Conservation (phyloP, 1,284 basidiomycete genomes). For the Lentinula novae-zelandiae region DNA sequence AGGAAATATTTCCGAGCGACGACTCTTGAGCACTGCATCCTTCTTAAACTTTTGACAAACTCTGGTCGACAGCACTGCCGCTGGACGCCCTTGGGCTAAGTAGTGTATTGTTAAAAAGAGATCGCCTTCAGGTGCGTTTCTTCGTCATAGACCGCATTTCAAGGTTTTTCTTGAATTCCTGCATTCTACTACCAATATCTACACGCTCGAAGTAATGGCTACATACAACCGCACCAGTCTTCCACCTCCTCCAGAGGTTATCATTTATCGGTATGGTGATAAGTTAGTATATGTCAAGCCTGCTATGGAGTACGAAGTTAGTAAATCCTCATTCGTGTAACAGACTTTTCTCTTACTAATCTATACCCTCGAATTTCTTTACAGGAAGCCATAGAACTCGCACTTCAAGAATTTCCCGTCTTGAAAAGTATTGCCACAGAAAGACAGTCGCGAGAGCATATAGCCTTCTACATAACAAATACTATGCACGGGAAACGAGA, state of each 20-base stretch:
- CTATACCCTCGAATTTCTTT: neutral
- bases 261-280: conserved; percentile 47
- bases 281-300: conserved; percentile 53
- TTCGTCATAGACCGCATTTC: neutral
- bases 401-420: conserved; percentile 41
- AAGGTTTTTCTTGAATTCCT: neutral
- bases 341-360: neutral
- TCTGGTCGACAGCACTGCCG: neutral
- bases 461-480: conserved; percentile 43
- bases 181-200: neutral
- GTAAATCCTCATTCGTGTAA: conserved; percentile 9
- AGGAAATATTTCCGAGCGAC: neutral
- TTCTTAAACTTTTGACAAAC: neutral
- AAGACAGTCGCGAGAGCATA: conserved; percentile 26
- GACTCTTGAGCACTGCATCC: neutral
- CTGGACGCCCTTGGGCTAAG: too few species aligned
- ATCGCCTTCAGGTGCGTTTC: neutral
- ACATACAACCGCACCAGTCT: conserved; percentile 18
- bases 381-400: conserved; percentile 54
- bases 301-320: conserved; percentile 42
- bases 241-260: conserved; percentile 32
- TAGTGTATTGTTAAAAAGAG: too few species aligned
- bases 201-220: conserved; percentile 14
- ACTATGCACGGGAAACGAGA: conserved; percentile 26
- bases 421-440: conserved; percentile 31